phyloP scores from a whole-genome alignment of 148 eudicot genomes.

The Persicaria tinctoria region DNA sequence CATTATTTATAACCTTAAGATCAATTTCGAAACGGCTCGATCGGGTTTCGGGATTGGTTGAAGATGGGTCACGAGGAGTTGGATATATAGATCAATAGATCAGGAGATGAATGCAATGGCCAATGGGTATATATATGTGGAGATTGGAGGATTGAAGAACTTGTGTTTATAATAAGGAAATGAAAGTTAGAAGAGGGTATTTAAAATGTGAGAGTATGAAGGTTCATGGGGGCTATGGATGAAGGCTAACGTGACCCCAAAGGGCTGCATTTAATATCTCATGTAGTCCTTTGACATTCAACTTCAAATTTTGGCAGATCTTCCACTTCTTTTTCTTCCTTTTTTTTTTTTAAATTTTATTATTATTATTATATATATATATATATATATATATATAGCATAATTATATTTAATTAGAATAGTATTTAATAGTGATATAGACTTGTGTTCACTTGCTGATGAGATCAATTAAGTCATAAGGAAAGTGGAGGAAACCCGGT shows the following conservation, averaged over 20 bases:
- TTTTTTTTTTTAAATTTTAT: too few species aligned
- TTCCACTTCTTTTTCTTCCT: background rate
- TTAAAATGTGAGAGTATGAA: constrained; percentile 3
- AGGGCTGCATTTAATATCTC: constrained; percentile 5
- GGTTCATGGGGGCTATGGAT: constrained; percentile 7
- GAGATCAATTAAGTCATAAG: constrained; percentile 4
- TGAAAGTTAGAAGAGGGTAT: background rate
- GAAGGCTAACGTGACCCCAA: constrained; percentile 10
- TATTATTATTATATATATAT: too few species aligned
- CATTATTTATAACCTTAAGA: too few species aligned
- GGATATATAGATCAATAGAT: background rate
- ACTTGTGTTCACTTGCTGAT: constrained; percentile 10
- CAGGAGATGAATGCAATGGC: background rate
- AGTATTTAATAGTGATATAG: background rate
- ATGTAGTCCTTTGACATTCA: constrained; percentile 1
- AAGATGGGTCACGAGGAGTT: background rate
- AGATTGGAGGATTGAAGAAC: background rate
- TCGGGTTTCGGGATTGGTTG: background rate
- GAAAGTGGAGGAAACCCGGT: constrained; percentile 11
- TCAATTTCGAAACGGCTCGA: background rate
- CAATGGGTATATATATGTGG: background rate
- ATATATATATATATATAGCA: too few species aligned
- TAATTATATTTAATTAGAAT: too few species aligned
- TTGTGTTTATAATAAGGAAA: background rate
- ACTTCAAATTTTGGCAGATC: background rate